Evolutionary conservation across 208 protist species (phyloP).

Genomic region (Acanthamoeba castellanii): DNA sequence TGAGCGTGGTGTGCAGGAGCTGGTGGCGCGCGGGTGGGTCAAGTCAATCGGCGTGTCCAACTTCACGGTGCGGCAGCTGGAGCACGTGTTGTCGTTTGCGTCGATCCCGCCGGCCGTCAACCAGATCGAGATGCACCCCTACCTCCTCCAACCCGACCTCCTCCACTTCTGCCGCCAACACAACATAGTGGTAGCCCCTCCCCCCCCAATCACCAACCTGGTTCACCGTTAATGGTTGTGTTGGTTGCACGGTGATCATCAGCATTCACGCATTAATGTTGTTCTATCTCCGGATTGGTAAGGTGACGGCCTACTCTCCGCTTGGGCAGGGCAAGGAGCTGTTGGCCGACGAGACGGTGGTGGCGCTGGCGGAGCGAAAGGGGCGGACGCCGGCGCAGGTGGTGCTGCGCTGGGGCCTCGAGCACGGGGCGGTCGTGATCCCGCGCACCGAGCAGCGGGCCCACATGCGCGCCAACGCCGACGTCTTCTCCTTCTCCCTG

Average conservation of each 20-base stretch:
- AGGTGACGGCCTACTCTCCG: slow-evolving; percentile 43
- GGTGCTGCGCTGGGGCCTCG: neutral
- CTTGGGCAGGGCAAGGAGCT: slow-evolving; percentile 14
- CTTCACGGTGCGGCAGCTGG: slow-evolving; percentile 2
- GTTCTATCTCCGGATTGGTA: neutral
- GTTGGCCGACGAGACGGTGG: neutral
- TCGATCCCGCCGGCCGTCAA: slow-evolving; percentile 14
- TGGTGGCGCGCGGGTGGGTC: neutral
- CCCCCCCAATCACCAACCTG: too few species aligned
- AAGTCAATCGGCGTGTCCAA: slow-evolving; percentile 34
- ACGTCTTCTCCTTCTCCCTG: neutral
- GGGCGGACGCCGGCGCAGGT: neutral
- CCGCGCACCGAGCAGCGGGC: neutral
- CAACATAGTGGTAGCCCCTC: neutral
- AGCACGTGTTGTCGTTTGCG: slow-evolving; percentile 14
- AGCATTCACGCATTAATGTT: neutral
- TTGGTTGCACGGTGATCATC: neutral
- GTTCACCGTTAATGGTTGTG: too few species aligned
- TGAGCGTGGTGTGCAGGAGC: neutral
- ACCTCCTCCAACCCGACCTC: slow-evolving; percentile 11
- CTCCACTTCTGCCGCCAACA: neutral
- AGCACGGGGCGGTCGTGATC: slow-evolving; percentile 31
- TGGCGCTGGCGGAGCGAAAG: neutral
- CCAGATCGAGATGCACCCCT: slow-evolving; percentile 60
- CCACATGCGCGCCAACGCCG: neutral